Evolutionary conservation across 768 basidiomycete species (phyloP).

Genomic region (Auricularia auricula-judae): DNA sequence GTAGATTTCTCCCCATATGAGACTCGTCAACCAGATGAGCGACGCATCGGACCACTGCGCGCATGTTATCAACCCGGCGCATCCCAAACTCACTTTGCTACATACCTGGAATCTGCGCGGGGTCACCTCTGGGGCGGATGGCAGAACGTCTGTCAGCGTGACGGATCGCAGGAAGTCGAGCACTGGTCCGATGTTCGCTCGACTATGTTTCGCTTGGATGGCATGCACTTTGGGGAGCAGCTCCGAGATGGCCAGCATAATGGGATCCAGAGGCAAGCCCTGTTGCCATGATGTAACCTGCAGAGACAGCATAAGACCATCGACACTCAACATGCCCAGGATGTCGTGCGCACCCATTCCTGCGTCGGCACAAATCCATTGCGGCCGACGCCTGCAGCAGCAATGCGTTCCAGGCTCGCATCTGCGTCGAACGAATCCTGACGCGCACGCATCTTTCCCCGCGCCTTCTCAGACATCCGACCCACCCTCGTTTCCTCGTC

Average conservation of each 20-base stretch:
- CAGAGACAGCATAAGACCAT: neutral
- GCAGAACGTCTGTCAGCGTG: conserved; percentile 61
- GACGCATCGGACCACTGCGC: conserved; percentile 86
- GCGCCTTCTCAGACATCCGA: conserved; percentile 67
- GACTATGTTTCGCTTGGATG: conserved; percentile 53
- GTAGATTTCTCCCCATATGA: conserved; percentile 95
- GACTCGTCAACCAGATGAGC: conserved; percentile 80
- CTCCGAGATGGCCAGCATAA: conserved; percentile 83
- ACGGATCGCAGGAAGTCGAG: conserved; percentile 65
- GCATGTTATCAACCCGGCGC: conserved; percentile 5
- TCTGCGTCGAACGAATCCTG: conserved; percentile 42
- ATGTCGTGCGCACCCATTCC: conserved; percentile 65
- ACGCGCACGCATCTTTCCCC: conserved; percentile 83
- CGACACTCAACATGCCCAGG: conserved; percentile 1
- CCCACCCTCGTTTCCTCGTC: neutral
- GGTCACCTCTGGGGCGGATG: conserved; percentile 49
- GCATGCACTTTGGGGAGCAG: conserved; percentile 77
- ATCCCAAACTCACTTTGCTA: conserved; percentile 3
- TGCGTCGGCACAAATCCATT: conserved; percentile 94
- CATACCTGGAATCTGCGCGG: conserved; percentile 71
- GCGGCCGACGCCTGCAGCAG: conserved; percentile 63
- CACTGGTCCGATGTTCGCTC: conserved; percentile 53
- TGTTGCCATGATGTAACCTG: conserved; percentile 93
- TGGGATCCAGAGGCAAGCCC: conserved; percentile 86
- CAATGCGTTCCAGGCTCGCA: conserved; percentile 48